Conservation (phyloP, 306 rosid genomes). For the Mucuna pruriens region DNA sequence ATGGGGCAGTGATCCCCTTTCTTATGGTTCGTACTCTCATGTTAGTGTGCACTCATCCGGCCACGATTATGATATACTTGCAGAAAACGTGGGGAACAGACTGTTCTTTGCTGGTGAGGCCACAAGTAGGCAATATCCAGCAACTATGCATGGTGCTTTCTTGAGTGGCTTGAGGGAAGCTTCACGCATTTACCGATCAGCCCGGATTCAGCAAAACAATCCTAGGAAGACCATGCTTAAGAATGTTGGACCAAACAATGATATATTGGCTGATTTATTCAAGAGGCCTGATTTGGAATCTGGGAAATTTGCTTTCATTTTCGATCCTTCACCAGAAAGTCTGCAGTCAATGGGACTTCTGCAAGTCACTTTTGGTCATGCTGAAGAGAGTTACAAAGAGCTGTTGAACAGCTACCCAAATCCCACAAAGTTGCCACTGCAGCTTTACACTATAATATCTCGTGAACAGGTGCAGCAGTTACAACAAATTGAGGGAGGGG, state of each 20-base stretch:
- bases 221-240: constrained; percentile 49
- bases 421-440: constrained; percentile 51
- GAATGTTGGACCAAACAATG: constrained; percentile 57
- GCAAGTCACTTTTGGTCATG: constrained; percentile 57
- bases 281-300: constrained; percentile 66
- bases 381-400: constrained; percentile 46
- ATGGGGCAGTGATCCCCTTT: constrained; percentile 93
- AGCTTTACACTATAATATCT: constrained; percentile 69
- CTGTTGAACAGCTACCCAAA: constrained; percentile 41
- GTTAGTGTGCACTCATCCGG: constrained; percentile 86
- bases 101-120: constrained; percentile 98
- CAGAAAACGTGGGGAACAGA: constrained; percentile 76
- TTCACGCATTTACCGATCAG: constrained; percentile 61
- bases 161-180: constrained; percentile 97
- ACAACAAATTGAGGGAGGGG: constrained; percentile 56
- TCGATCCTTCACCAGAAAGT: constrained; percentile 62
- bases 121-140: constrained; percentile 90
- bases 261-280: constrained; percentile 63
- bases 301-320: constrained; percentile 68
- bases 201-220: constrained; percentile 49
- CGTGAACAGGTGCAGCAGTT: constrained; percentile 69
- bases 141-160: constrained; percentile 97
- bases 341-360: constrained; percentile 67
- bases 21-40: constrained; percentile 94
- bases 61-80: constrained; percentile 82